Base-by-base conservation (phyloP, 2,329 filamentous ascomycete genomes). In the Hypoxylon sp. region DNA sequence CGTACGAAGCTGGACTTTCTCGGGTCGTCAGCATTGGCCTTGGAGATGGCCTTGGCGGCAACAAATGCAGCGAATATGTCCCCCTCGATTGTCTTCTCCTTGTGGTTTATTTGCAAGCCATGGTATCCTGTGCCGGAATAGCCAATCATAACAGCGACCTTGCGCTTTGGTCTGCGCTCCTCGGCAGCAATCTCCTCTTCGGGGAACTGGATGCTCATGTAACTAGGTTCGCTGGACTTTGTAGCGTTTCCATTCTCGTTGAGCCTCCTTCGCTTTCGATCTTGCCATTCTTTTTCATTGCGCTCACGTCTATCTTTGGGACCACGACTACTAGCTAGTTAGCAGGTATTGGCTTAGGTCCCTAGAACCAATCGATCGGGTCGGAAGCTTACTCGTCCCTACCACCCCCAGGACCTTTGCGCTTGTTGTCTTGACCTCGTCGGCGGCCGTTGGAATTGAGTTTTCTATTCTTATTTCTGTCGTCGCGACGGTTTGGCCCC, bases 121-220 rank as follows among this genome's bases (percentile, higher is more conserved):
- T 93, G 94, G 84, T 99, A 99, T 14, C 96, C 96, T 9, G 93
- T 97, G 53, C 96, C 96, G 5, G 94, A 94, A 80, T 99, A 99
- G 14, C 96, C 96, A 74, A 99, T 90, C 84, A 98, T 84, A 32
- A 99, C 94, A 43, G 95, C 96, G 53, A 98, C 95, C 83, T 99
- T 99, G 80, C 93, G 90, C 86, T 99, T 99, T 23, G 96, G 96
- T 62, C 90, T 89, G 70, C 95, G 90, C 78, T 91, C 90, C 79
- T 99, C 96, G 50, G 90, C 89, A 11, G 91, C 93, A 73, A 98
- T 95, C 81, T 98, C 94, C 70, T 96, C 93, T 74, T 92, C 87
- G 59, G 82, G 81, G 73, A 89, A 89, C 41, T 84, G 82, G 63
- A 88, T 87, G 77, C 76, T 81, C 81, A 83, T 83, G 69, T 90